Evolutionary conservation across 78 protist species (phyloP).

Genomic region (Goniomonas avonlea): DNA sequence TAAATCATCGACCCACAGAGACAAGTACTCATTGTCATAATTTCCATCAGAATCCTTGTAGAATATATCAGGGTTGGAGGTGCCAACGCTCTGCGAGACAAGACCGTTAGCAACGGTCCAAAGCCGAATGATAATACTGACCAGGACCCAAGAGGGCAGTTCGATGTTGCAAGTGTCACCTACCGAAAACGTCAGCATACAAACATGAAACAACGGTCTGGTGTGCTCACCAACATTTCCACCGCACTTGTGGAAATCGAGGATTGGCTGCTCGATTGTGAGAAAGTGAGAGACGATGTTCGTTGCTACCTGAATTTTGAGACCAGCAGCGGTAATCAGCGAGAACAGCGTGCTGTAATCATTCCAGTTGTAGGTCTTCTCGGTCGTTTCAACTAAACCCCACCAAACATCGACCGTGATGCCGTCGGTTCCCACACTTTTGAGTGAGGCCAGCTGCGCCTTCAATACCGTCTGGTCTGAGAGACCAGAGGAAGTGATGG

Average conservation of each 20-base stretch:
- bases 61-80: slow-evolving; percentile 45
- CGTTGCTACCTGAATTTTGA: slow-evolving; percentile 43
- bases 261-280: too few species aligned
- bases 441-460: too few species aligned
- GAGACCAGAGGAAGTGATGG: too few species aligned
- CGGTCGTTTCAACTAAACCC: slow-evolving; percentile 61
- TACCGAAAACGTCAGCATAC: too few species aligned
- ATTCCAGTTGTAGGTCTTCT: slow-evolving; percentile 50
- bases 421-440: slow-evolving; percentile 33
- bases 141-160: slow-evolving; percentile 46
- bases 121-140: too few species aligned
- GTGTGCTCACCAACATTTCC: too few species aligned
- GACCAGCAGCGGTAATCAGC: slow-evolving; percentile 5
- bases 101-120: too few species aligned
- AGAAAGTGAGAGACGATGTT: too few species aligned
- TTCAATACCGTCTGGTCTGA: too few species aligned
- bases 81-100: too few species aligned
- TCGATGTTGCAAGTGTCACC: slow-evolving; percentile 50
- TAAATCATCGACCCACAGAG: slow-evolving; percentile 52
- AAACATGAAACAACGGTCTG: too few species aligned
- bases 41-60: slow-evolving; percentile 54
- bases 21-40: slow-evolving; percentile 65
- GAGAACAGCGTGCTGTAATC: slow-evolving; percentile 33
- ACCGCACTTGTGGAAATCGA: slow-evolving; percentile 65
- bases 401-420: slow-evolving; percentile 82